Percentiles rank a stretch among this genome's conserved stretches.
Conservation (phyloP, 1,284 basidiomycete genomes). For the Bondarzewia mesenterica region DNA sequence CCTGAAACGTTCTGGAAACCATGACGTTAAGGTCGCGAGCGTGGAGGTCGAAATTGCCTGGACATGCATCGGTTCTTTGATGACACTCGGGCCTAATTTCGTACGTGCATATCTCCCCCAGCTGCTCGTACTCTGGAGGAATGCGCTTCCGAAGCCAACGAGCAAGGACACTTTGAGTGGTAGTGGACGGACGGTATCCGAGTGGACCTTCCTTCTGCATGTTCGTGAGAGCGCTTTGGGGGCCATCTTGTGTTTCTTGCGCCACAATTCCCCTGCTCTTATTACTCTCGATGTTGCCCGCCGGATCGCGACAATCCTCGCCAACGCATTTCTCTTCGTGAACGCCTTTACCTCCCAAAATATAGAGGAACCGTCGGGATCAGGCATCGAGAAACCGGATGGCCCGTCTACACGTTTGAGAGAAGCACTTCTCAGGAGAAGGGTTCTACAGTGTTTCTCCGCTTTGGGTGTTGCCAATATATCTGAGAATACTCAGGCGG, state of each 20-base stretch:
- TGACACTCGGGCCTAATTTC: conserved; percentile 91
- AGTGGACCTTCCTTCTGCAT: conserved; percentile 90
- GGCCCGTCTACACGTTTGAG: conserved; percentile 67
- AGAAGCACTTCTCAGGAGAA: conserved; percentile 77
- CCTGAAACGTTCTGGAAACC: conserved; percentile 86
- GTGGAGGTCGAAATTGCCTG: conserved; percentile 93
- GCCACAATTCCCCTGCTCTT: conserved; percentile 68
- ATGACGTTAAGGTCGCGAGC: conserved; percentile 76
- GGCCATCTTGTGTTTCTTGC: conserved; percentile 83
- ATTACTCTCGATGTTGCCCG: conserved; percentile 89
- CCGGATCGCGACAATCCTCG: conserved; percentile 79
- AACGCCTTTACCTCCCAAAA: conserved; percentile 58
- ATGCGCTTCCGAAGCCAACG: conserved; percentile 91
- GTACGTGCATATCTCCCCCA: conserved; percentile 89
- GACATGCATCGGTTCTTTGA: conserved; percentile 85
- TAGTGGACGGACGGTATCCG: conserved; percentile 59
- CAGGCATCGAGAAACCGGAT: conserved; percentile 27
- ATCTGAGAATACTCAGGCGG: conserved; percentile 74
- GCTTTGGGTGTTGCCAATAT: conserved; percentile 74
- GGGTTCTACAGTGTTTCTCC: conserved; percentile 88
- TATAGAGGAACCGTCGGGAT: conserved; percentile 40
- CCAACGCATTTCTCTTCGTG: conserved; percentile 87
- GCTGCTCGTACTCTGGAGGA: conserved; percentile 92
- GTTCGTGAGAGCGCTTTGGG: conserved; percentile 89
- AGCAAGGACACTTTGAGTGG: conserved; percentile 68